Base-by-base conservation (phyloP, 1,139 yeast species). In the Scheffersomyces segobiensis region DNA sequence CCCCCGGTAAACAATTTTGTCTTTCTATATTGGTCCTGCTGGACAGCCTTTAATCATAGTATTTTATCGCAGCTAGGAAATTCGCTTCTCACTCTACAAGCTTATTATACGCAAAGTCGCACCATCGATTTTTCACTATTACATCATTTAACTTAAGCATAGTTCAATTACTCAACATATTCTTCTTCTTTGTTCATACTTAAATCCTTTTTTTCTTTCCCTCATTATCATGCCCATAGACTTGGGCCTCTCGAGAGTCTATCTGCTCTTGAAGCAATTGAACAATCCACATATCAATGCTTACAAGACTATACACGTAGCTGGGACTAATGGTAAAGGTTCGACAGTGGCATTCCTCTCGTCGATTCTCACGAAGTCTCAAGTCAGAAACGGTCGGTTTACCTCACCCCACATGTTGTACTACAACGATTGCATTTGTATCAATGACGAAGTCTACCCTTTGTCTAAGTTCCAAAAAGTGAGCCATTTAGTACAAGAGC, bases 261-360 rank as follows among this genome's bases (percentile, higher is more conserved):
- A 78, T 0, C 71, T 72, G 55, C 82, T 92, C n/a, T 80, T 91
- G n/a, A 64, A 71, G 4, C 74, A 77, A 54, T 73, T 92, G 46
- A 92, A 92, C 0, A 83, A 85, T 65, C 97, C 97, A 0, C 97
- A 91, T 53, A 68, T 71, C 19, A 65, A 62, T 46, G 62, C 73
- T 2, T 85, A 85, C 70, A 84, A 85, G 62, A 85, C 93, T 0
- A 76, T 93, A 6, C 98, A 93, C 69, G 81, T 93, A 12, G 97
- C 97, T 0, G 98, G 98, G 0, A 93, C 98, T 5, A 93, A 93
- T 69, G 98, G 98, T 0, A 93, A 93, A 68, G 98, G 98, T 0
- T 91, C 97, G 0, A 91, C 93, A 0, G 86, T 96, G 59, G 87
- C 97, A 0, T 92, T 91, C 68, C 63, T 93, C 8, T 81, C 93